Evolutionary conservation across 1,284 basidiomycete genomes (phyloP).

Genomic region (Taiwanofungus camphoratus): DNA sequence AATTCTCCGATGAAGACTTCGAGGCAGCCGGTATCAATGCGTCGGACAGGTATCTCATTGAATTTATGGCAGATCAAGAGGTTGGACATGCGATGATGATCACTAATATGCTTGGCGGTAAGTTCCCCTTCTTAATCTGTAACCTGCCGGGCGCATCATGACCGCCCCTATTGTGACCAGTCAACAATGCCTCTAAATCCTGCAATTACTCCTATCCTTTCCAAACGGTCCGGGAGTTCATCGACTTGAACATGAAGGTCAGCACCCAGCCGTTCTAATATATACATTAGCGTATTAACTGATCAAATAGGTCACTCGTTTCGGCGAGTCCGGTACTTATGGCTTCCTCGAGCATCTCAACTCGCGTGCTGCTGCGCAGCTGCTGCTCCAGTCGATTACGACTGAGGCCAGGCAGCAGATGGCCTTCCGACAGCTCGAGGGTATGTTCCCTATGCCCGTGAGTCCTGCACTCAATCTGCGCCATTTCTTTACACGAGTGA

Average conservation of each 20-base stretch:
- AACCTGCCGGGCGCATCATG: conserved; percentile 10
- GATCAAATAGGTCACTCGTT: conserved; percentile 35
- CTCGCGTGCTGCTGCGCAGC: conserved; percentile 47
- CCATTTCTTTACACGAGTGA: neutral
- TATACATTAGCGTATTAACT: neutral
- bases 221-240: conserved; percentile 50
- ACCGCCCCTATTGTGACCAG: conserved; percentile 1
- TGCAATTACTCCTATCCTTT: conserved; percentile 64
- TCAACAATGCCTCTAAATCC: conserved; percentile 34
- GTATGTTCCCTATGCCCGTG: conserved; percentile 58
- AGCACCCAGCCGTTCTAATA: neutral
- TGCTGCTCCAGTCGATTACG: conserved; percentile 55
- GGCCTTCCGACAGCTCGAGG: conserved; percentile 61
- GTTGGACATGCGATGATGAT: conserved; percentile 46
- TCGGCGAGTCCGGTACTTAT: conserved; percentile 59
- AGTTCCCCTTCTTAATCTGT: conserved; percentile 16
- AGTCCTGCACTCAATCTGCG: conserved; percentile 5
- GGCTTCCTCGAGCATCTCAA: conserved; percentile 61
- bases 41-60: conserved; percentile 47
- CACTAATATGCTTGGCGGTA: conserved; percentile 41
- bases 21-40: conserved; percentile 47
- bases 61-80: conserved; percentile 58
- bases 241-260: conserved; percentile 52
- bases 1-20: conserved; percentile 52
- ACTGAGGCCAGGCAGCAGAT: conserved; percentile 68